Evolutionary conservation across 768 basidiomycete species (phyloP), one percentile per base, ranked within the genome.

Genomic region (Panellus pusillus): DNA sequence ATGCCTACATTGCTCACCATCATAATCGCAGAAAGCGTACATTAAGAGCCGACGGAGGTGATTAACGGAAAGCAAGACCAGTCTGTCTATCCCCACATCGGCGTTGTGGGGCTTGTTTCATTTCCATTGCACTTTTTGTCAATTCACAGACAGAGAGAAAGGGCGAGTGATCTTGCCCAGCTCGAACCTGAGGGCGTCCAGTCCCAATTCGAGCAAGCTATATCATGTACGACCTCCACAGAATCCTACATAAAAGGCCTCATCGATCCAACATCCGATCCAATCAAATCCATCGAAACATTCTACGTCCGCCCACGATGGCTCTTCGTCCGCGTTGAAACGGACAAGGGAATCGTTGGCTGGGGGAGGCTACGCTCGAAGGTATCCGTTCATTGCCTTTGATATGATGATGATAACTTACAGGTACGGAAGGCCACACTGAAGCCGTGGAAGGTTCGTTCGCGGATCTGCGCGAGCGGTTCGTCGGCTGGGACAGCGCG

Each of bases 351-450:
- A 0, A 66, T 82, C 20, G 76, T 88, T 27, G 87, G 87, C 29
- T 89, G 88, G 86, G 87, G 11, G 87, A 89, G 66, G 82, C 75
- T 24, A 88, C 86, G 0, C 77, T 90, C 2, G 89, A 88, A 66
- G 58, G 58, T 53, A 27, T 9, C 17, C 15, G n/a, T 27, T 24
- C 43, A 28, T 18, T 18, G 2, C 20, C 39, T 4, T 1, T 18
- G 13, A 15, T 11, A 9, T 7, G 13, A 36, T n/a, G 2, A 14
- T 7, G 8, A 35, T 19, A 31, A 24, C 24, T 13, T 6, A 31
- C 32, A 9, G 6, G 18, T 31, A 3, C 18, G 4, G 17, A 11
- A 60, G 80, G 82, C 7, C 87, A 89, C 64, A 84, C 84, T 6
- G 86, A 90, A 67, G 85, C 87, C 11, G 75, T 90, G 17, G 83